Evolutionary conservation across 2,329 filamentous ascomycete genomes (phyloP).

Genomic region (Apiospora arundinis): DNA sequence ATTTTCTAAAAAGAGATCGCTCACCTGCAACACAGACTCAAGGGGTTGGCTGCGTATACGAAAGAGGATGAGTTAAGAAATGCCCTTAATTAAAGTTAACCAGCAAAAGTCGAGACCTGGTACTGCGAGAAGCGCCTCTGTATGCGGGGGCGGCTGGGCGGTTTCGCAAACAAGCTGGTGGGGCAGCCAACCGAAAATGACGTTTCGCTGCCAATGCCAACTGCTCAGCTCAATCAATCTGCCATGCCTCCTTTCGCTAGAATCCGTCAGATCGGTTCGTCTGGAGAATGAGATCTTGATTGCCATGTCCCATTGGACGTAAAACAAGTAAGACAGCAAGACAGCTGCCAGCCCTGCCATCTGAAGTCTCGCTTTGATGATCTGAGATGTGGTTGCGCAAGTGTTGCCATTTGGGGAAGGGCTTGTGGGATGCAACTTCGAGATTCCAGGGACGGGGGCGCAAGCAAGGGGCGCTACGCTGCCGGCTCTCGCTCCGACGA

Average conservation of each 20-base stretch:
- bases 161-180: neutral
- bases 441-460: neutral
- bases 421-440: neutral
- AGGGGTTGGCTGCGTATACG: neutral
- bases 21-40: too few species aligned
- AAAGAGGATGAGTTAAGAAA: neutral
- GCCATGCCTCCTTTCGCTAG: too few species aligned
- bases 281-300: neutral
- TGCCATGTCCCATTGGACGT: neutral
- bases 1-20: too few species aligned
- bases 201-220: neutral
- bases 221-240: neutral
- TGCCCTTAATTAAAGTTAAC: too few species aligned
- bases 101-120: too few species aligned
- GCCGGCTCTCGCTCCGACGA: neutral
- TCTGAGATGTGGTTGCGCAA: neutral
- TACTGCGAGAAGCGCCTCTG: too few species aligned
- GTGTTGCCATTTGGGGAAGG: neutral
- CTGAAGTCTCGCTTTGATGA: neutral
- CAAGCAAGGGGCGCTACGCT: neutral
- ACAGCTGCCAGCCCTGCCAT: neutral
- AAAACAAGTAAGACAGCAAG: neutral
- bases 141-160: too few species aligned
- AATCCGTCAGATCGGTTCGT: neutral
- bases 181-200: neutral